Conservation (phyloP, 768 basidiomycete species). For the Plicaturopsis crispa region DNA sequence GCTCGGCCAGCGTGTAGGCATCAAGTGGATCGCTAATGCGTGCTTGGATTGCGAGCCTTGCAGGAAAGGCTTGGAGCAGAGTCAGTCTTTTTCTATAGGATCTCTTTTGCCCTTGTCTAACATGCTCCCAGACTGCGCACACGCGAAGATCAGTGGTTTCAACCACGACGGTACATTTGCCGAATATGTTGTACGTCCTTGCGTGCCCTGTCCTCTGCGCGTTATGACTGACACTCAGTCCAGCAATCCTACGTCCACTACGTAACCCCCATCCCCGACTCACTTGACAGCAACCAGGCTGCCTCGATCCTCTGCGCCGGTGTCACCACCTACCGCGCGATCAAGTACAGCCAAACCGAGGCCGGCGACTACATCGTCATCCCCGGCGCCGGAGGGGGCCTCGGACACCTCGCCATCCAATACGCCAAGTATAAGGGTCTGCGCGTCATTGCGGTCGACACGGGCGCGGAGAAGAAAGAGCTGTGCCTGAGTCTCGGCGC, state of each 20-base stretch:
- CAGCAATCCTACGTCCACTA: slow-evolving; percentile 60
- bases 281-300: slow-evolving; percentile 54
- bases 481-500: slow-evolving; percentile 59
- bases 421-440: slow-evolving; percentile 75
- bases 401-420: slow-evolving; percentile 79
- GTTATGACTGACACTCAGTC: too few relatives aligned
- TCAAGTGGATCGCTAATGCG: slow-evolving; percentile 74
- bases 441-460: slow-evolving; percentile 73
- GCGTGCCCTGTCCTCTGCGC: too few relatives aligned
- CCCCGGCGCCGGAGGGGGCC: slow-evolving; percentile 75
- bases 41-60: slow-evolving; percentile 76
- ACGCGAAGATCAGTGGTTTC: slow-evolving; percentile 61
- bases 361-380: slow-evolving; percentile 74
- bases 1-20: slow-evolving; percentile 73
- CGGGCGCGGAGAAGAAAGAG: slow-evolving; percentile 65
- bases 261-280: slow-evolving; percentile 77
- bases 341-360: slow-evolving; percentile 60
- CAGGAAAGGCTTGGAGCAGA: slow-evolving; percentile 65
- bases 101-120: neutral
- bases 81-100: slow-evolving; percentile 20
- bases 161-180: slow-evolving; percentile 73
- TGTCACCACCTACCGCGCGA: slow-evolving; percentile 79
- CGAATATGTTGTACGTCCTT: slow-evolving; percentile 46
- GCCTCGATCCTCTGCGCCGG: slow-evolving; percentile 78
- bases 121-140: slow-evolving; percentile 40